phyloP scores from a whole-genome alignment of 495 filamentous ascomycete genomes.

The Aspergillus haitiensis region DNA sequence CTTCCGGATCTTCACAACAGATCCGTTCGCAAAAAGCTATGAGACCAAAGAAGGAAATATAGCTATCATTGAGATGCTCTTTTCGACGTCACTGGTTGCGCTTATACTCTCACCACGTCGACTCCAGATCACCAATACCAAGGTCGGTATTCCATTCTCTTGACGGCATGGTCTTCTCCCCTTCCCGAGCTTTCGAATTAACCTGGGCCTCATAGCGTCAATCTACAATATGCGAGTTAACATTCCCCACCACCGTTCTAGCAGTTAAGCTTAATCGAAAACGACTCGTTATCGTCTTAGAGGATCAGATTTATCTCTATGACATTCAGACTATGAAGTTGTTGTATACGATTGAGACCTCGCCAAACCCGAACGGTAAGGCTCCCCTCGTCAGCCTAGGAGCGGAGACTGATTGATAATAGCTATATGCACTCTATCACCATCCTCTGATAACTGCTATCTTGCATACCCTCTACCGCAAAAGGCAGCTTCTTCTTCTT shows the following conservation, averaged over 20 bases:
- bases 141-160: constrained; percentile 56
- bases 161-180: constrained; percentile 1
- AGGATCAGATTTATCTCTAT: constrained; percentile 95
- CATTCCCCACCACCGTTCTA: constrained; percentile 90
- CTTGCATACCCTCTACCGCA: constrained; percentile 90
- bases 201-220: constrained; percentile 58
- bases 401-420: constrained; percentile 17
- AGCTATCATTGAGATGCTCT: constrained; percentile 95
- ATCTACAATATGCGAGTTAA: constrained; percentile 97
- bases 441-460: constrained; percentile 93
- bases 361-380: constrained; percentile 81
- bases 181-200: constrained; percentile 1
- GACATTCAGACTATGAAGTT: constrained; percentile 98
- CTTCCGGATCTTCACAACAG: constrained; percentile 93
- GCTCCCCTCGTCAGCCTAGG: constrained; percentile 14
- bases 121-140: constrained; percentile 94
- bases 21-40: constrained; percentile 90
- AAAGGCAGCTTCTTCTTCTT: constrained; percentile 64
- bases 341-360: constrained; percentile 85
- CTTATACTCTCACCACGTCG: constrained; percentile 86
- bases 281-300: constrained; percentile 85
- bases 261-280: constrained; percentile 93
- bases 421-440: constrained; percentile 90
- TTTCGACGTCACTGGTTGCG: constrained; percentile 96
- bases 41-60: constrained; percentile 92